Evolutionary conservation across 768 basidiomycete species (phyloP).

Genomic region (Termitomyces sp.): DNA sequence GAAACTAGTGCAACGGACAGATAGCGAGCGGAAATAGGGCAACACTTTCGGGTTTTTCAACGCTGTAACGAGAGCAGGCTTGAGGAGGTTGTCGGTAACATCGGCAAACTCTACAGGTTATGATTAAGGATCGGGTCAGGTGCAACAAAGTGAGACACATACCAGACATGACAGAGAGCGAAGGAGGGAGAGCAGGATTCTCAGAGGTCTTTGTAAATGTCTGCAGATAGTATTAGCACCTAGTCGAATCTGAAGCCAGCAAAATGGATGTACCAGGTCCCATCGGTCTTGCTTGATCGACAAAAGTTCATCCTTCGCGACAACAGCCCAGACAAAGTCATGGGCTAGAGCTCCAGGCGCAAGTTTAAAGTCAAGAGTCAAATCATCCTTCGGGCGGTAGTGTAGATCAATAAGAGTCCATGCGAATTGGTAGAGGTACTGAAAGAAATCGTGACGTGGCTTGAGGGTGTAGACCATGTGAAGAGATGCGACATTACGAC

Average conservation of each 20-base stretch:
- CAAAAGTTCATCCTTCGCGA: constrained; percentile 74
- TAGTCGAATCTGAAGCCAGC: not conserved
- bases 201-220: constrained; percentile 82
- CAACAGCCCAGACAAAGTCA: constrained; percentile 82
- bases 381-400: constrained; percentile 62
- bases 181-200: constrained; percentile 52
- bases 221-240: constrained; percentile 31
- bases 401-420: constrained; percentile 74
- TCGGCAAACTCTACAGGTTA: constrained; percentile 70
- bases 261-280: constrained; percentile 69
- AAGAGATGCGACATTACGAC: constrained; percentile 70
- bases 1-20: constrained; percentile 36
- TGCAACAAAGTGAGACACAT: not conserved
- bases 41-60: constrained; percentile 62
- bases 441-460: constrained; percentile 82
- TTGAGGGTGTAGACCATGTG: constrained; percentile 76
- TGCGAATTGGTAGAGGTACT: constrained; percentile 55
- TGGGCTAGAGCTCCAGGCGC: constrained; percentile 41
- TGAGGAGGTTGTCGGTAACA: constrained; percentile 75
- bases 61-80: constrained; percentile 49
- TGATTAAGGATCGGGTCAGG: constrained; percentile 1
- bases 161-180: constrained; percentile 77
- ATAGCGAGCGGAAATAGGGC: constrained; percentile 81
- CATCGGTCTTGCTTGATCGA: constrained; percentile 70
- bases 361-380: constrained; percentile 81